Base-by-base conservation (phyloP, 2,329 filamentous ascomycete species). In the Monilinia fructicola region DNA sequence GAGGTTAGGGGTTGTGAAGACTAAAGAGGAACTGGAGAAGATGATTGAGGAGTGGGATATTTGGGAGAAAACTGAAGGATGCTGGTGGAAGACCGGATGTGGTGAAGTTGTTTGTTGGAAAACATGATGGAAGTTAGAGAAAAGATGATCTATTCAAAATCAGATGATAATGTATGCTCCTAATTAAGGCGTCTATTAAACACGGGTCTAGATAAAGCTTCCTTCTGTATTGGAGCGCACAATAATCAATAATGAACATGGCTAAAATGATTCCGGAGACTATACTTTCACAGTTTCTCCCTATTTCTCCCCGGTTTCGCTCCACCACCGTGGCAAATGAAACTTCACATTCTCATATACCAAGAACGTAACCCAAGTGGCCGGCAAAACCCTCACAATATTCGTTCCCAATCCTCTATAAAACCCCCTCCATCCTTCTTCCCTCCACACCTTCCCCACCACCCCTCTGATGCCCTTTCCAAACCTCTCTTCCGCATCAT, bases 281-380 rank as follows among this genome's bases (percentile, higher is more conserved):
- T 18, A 26, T 1, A 21, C 0, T 23, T 23, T 7, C 11, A 23
- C 28, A 7, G 9, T 26, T 16, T 42, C 12, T 12, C 26, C 44
- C 31, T 61, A 61, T 12, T 61, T 35, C 16, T 28, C 10, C 3
- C 14, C 16, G 0, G 35, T 21, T 26, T 21, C 48, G 26, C n/a
- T 53, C 55, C 38, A 61, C 71, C 71, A 74, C 55, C 74, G 74
- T 31, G 85, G 81, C 46, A 96, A 77, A 76, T 91, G 89, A 71
- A 85, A 87, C 79, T 90, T 93, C 68, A 90, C 89, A 78, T 98
- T 98, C 81, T 99, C 95, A 79, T 98, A 98, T 31, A 98, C 93
- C 73, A 99, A 79, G 76, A 99, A 98, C 1, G 94, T 98, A 64
- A 97, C 92, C 86, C 95, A 96, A 4, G 95, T 98, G 42, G 93